Evolutionary conservation across 371 early-diverging fungal species (phyloP), one percentile per base, ranked within the genome.

Genomic region (Syncephalastrum monosporum): DNA sequence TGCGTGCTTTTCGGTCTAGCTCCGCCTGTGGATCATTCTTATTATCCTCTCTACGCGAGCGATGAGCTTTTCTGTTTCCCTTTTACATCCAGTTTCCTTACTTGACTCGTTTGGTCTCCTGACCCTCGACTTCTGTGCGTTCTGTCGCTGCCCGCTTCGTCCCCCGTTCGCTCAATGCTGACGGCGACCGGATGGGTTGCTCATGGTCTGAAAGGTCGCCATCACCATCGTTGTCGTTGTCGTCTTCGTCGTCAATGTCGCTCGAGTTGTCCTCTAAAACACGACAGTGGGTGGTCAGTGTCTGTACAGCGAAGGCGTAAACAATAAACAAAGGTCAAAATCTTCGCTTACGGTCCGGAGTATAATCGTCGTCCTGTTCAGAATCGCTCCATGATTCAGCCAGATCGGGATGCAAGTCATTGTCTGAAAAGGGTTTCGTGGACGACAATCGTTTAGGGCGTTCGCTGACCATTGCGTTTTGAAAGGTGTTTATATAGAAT

Each of bases 331-430:
- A 8, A 47, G 24, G 17, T 41, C 47, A 23, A 46, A 48, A 42
- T 4, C 47, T 13, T 48, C 13, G 49, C 66, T 47, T 54, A 66
- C 66, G 59, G 45, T 66, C 59, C 23, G 66, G 66, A 14, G 51
- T 51, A 25, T 60, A 66, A 50, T 66, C 61, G 5, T 55, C 51
- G 25, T 66, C 66, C 53, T 66, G 46, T 21, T 66, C 64, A 19
- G 57, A 56, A 52, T 64, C 64, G 27, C 53, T 52, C 10, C 23
- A 19, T 23, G 43, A 24, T 16, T 52, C 53, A 41, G 53, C 33
- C 38, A 12, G 38, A 33, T 33, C 38, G 2, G 38, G 38, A 5
- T 33, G 38, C 38, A 33, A 33, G 8, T 33, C 38, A 10, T 10
- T 33, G 5, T 33, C 38, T 33, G 38, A 33, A 12, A 33, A 33